phyloP scores from a whole-genome alignment of 1,139 yeast genomes.

The Yamadazyma sp. region DNA sequence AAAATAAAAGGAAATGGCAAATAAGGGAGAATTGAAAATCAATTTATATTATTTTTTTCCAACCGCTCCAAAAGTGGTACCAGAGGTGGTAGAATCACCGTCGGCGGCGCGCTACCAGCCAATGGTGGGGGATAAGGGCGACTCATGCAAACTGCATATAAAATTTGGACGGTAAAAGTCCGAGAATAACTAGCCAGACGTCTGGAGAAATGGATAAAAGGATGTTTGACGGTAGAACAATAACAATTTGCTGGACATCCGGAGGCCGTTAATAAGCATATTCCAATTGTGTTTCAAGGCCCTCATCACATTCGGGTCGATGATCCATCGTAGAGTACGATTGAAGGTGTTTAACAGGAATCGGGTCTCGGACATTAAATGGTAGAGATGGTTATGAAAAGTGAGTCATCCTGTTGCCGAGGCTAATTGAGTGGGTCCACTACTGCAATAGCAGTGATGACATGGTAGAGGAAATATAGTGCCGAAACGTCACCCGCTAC shows the following conservation, averaged over 20 bases:
- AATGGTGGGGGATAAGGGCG: constrained; percentile 9
- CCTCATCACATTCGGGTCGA: neutral
- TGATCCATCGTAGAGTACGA: neutral
- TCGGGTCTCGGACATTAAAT: constrained; percentile 1
- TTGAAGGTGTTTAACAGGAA: neutral
- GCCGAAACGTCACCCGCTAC: too few relatives aligned
- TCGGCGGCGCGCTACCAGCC: neutral
- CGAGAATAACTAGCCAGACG: neutral
- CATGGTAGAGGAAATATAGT: too few relatives aligned
- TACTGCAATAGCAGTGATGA: neutral
- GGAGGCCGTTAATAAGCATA: neutral
- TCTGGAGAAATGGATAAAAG: constrained; percentile 1
- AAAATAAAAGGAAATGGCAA: neutral
- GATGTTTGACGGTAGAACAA: neutral
- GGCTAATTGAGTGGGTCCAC: constrained; percentile 3
- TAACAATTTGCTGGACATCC: neutral
- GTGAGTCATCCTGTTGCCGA: constrained; percentile 11
- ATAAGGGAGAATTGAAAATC: constrained; percentile 1
- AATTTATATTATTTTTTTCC: constrained; percentile 1
- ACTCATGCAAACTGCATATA: constrained; percentile 7
- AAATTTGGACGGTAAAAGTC: constrained; percentile 1
- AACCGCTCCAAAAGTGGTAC: neutral
- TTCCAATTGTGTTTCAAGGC: too few relatives aligned
- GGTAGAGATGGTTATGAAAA: neutral
- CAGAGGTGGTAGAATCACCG: neutral